Percentiles rank a stretch among this genome's conserved stretches.
Evolutionary conservation across 1,284 basidiomycete genomes (phyloP).

Genomic region (Golubevia sp.): DNA sequence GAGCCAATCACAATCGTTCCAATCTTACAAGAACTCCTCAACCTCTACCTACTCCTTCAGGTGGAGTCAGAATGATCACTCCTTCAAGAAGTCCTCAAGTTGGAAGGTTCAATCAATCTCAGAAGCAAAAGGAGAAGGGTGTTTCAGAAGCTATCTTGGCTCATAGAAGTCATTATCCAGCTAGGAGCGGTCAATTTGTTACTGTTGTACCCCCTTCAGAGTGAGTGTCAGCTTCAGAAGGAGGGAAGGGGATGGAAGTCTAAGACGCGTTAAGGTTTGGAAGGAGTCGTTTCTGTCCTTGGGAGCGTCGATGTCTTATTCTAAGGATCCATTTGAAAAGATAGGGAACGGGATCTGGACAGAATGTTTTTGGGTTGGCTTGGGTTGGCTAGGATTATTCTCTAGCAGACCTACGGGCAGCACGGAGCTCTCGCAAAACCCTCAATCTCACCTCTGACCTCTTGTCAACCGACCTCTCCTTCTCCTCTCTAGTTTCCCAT

Average conservation of each 20-base stretch:
- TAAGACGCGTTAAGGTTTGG: no score
- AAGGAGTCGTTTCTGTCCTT: no score
- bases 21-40: not conserved
- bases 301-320: not conserved
- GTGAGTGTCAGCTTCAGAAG: slow-evolving; percentile 5
- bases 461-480: slow-evolving; percentile 17
- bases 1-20: not conserved
- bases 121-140: not conserved
- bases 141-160: slow-evolving; percentile 12
- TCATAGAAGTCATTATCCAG: slow-evolving; percentile 20
- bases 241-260: not conserved
- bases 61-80: no score
- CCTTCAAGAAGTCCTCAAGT: not conserved
- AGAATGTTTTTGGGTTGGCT: no score
- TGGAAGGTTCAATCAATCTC: not conserved
- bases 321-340: not conserved
- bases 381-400: no score
- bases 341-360: no score
- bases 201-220: slow-evolving; percentile 34
- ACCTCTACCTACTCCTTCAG: no score
- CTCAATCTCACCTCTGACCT: not conserved
- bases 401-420: no score
- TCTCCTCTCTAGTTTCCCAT: not conserved
- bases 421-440: no score
- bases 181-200: slow-evolving; percentile 28